phyloP scores from a whole-genome alignment of 2,329 filamentous ascomycete genomes.

The Colletotrichum nymphaeae region DNA sequence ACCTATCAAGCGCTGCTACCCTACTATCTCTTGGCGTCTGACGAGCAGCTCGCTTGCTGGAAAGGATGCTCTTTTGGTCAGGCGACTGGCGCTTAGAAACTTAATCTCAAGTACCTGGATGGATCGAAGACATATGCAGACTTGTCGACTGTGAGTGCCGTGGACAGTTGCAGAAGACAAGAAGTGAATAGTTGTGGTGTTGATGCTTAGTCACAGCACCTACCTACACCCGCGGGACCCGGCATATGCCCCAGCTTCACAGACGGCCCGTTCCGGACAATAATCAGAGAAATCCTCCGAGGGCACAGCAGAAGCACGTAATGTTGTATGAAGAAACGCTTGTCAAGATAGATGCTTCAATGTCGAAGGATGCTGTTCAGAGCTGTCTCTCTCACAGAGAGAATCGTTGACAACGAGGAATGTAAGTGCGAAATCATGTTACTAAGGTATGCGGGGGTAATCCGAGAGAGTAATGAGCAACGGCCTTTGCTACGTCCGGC shows the following conservation, averaged over 20 bases:
- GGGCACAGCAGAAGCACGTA: neutral
- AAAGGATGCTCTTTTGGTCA: neutral
- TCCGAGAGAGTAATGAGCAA: neutral
- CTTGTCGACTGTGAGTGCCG: neutral
- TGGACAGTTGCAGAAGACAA: neutral
- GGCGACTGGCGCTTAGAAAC: neutral
- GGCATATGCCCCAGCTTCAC: neutral
- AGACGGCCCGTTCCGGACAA: neutral
- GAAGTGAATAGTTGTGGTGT: neutral
- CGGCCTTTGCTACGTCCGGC: neutral
- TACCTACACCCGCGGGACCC: neutral
- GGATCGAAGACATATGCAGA: neutral
- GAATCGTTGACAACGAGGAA: neutral
- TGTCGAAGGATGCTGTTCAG: neutral
- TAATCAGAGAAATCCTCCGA: neutral
- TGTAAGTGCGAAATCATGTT: neutral
- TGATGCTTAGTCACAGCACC: neutral
- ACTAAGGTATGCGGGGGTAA: neutral
- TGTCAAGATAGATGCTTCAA: neutral
- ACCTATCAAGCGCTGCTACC: slow-evolving; percentile 12
- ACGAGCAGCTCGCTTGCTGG: neutral
- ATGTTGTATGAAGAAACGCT: neutral
- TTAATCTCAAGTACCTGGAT: neutral
- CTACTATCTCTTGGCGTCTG: slow-evolving; percentile 23
- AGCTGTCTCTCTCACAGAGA: neutral